Evolutionary conservation across 305 asterid genomes (phyloP).

Genomic region (Fraxinus latifolia): DNA sequence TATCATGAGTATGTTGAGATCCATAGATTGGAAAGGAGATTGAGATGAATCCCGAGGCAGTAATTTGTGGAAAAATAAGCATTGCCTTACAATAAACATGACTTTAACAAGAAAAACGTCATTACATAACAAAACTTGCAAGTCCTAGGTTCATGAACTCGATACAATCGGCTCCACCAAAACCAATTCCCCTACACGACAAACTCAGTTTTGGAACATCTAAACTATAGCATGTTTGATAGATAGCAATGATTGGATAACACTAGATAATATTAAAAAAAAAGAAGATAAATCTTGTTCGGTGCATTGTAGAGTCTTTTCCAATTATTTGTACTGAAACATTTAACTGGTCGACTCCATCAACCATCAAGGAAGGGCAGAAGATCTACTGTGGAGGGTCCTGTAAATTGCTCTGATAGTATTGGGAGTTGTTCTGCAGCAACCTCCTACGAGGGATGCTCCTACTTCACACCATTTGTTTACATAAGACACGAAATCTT

Average conservation of each 20-base stretch:
- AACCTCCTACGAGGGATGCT: slow-evolving; percentile 88
- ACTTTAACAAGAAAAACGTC: background rate
- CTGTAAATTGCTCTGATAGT: slow-evolving; percentile 57
- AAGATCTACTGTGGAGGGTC: slow-evolving; percentile 39
- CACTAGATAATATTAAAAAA: background rate
- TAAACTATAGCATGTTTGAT: background rate
- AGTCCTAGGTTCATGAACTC: background rate
- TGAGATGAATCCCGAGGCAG: background rate
- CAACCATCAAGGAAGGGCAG: slow-evolving; percentile 16
- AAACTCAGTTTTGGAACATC: background rate
- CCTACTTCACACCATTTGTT: slow-evolving; percentile 85
- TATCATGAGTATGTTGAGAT: background rate
- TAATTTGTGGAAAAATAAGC: background rate
- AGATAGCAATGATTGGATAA: background rate
- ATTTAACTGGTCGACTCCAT: background rate
- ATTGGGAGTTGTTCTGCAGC: slow-evolving; percentile 86
- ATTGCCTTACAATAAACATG: background rate
- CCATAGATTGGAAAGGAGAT: background rate
- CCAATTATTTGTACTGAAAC: background rate
- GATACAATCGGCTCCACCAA: background rate
- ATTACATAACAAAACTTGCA: background rate
- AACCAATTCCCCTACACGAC: background rate
- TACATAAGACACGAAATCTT: slow-evolving; percentile 68
- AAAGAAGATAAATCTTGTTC: background rate
- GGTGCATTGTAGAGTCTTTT: background rate